These are phyloP conservation scores for Rhizodiscina lignyota DNA, from an alignment of 495 filamentous ascomycete genomes.

Conservation along the genomic window DNA sequence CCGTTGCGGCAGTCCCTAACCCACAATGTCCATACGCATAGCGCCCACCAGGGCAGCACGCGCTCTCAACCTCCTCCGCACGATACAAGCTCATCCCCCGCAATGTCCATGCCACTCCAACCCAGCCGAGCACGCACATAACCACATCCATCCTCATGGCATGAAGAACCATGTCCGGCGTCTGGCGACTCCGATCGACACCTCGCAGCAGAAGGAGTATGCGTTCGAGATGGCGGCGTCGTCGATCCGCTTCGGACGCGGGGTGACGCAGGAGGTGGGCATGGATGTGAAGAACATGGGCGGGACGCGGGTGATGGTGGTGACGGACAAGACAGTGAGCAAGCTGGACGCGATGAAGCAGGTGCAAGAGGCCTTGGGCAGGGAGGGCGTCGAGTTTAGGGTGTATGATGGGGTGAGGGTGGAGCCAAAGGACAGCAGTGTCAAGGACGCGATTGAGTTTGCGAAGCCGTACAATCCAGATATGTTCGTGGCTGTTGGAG, in stretches of 20 bases:
- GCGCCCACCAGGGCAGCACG: conserved; percentile 49
- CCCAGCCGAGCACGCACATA: conserved; percentile 53
- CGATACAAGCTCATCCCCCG: conserved; percentile 79
- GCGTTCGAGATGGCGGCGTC: conserved; percentile 97
- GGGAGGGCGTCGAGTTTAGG: conserved; percentile 61
- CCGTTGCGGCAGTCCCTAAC: too few species aligned
- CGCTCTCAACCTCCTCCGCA: conserved; percentile 69
- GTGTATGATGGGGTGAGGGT: conserved; percentile 63
- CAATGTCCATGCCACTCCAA: conserved; percentile 87
- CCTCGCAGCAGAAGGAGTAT: conserved; percentile 72
- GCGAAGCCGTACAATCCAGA: conserved; percentile 64
- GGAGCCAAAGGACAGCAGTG: conserved; percentile 85
- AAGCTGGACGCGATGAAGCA: conserved; percentile 74
- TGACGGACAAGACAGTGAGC: conserved; percentile 69
- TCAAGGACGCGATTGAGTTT: conserved; percentile 77
- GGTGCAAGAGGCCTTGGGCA: conserved; percentile 56
- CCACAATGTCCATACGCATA: conserved; percentile 16
- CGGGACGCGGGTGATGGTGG: conserved; percentile 69
- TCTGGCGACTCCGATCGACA: conserved; percentile 58
- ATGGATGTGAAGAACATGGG: conserved; percentile 95
- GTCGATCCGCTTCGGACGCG: conserved; percentile 82
- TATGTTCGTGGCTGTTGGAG: conserved; percentile 83
- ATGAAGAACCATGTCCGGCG: conserved; percentile 34
- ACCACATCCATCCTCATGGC: conserved; percentile 24
- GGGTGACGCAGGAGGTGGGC: conserved; percentile 91